Evolutionary conservation across 2,329 filamentous ascomycete genomes (phyloP).

Genomic region (Talaromyces sp.): DNA sequence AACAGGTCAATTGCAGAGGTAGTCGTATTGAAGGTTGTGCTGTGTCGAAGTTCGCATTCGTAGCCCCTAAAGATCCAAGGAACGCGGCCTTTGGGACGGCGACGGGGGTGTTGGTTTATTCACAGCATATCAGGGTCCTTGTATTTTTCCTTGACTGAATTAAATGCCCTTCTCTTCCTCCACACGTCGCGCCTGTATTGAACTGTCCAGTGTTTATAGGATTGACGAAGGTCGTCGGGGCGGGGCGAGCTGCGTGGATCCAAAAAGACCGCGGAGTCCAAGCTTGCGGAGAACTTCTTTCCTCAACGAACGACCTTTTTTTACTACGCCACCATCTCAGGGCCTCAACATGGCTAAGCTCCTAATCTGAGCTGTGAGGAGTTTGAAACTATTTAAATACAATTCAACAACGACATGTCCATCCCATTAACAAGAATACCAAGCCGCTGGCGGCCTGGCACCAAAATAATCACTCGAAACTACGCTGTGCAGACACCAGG

Average conservation of each 20-base stretch:
- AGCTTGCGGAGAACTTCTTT: background rate
- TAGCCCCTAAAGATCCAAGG: background rate
- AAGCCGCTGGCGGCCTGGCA: slow-evolving; percentile 8
- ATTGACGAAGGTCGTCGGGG: background rate
- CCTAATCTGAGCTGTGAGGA: background rate
- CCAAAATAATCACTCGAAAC: slow-evolving; percentile 32
- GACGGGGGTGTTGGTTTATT: background rate
- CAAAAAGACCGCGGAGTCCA: background rate
- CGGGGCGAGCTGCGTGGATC: background rate
- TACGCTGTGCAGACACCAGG: slow-evolving; percentile 78
- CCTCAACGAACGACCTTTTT: background rate
- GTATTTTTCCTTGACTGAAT: background rate
- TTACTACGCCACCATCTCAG: background rate
- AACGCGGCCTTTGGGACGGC: background rate
- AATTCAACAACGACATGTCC: slow-evolving; percentile 18
- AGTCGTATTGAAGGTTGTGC: background rate
- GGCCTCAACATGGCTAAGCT: background rate
- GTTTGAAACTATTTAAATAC: background rate
- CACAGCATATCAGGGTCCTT: background rate
- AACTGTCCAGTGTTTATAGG: background rate
- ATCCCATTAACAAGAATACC: slow-evolving; percentile 10
- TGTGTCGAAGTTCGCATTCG: background rate
- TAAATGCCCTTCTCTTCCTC: background rate
- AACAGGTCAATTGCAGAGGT: background rate
- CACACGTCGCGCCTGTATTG: background rate